phyloP scores from a whole-genome alignment of 352 stramenopile genomes.

The Pythium phragmitis region DNA sequence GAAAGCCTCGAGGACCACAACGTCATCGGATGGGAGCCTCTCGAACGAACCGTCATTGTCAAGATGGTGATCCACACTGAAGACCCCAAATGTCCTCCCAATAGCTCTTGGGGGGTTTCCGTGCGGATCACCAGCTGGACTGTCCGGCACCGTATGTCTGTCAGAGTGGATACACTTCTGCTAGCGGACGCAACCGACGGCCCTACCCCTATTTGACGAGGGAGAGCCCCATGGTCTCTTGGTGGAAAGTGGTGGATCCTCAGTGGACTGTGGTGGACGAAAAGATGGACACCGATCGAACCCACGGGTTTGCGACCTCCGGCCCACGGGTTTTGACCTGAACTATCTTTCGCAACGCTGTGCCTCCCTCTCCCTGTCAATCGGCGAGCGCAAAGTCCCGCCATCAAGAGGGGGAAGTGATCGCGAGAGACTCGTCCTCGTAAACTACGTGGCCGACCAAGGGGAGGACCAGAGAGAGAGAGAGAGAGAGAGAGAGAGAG shows the following conservation, averaged over 20 bases:
- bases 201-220: not conserved
- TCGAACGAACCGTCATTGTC: too few relatives aligned
- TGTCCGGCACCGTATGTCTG: slow-evolving; percentile 15
- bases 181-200: not conserved
- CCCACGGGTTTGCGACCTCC: not conserved
- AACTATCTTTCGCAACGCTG: not conserved
- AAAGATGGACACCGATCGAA: not conserved
- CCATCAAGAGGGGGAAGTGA: not conserved
- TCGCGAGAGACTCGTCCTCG: not conserved
- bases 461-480: too few relatives aligned
- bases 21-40: too few relatives aligned
- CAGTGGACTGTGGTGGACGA: slow-evolving; percentile 17
- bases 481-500: too few relatives aligned
- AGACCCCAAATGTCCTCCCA: too few relatives aligned
- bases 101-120: too few relatives aligned
- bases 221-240: not conserved
- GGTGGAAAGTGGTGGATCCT: slow-evolving; percentile 2
- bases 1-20: too few relatives aligned
- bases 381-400: not conserved
- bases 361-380: not conserved
- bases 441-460: too few relatives aligned
- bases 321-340: not conserved
- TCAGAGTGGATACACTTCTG: slow-evolving; percentile 6
- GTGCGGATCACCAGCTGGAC: slow-evolving; percentile 21
- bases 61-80: too few relatives aligned